Evolutionary conservation across 2,329 filamentous ascomycete species (phyloP), one percentile per base, ranked within the genome.

Genomic region (Neofusicoccum umdonicola): DNA sequence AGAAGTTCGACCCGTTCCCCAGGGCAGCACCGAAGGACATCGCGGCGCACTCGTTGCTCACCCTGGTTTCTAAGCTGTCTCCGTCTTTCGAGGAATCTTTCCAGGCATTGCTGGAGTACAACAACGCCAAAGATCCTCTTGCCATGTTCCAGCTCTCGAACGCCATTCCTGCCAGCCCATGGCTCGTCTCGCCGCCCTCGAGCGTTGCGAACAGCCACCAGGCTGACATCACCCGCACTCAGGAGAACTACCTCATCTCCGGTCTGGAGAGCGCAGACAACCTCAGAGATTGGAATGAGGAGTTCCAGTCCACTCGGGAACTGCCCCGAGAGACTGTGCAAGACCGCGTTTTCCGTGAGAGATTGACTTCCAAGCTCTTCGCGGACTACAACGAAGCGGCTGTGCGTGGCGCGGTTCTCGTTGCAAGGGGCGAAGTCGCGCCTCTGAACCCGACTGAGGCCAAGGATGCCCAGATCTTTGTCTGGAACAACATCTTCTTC

Each of bases 401-500:
- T 64, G 91, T 93, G 45, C 88, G 92, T 67, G 95, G 95, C 67
- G 94, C 95, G 37, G 91, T 97, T 51, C 83, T 98, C 69, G 94
- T 99, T 62, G 94, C 93, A 27, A 87, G 92, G 65, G 95, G 95
- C 62, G 95, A 99, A 77, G 90, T 99, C 68, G 89, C 93, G 19
- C 92, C 95, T 6, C 81, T 99, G 63, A 99, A 99, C 80, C 96
- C 95, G 6, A 98, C 94, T 0, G 95, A 99, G 80, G 88, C 85
- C 68, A 87, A 85, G 69, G 94, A 99, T 76, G 95, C 95, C 3
- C 95, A 99, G 77, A 99, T 99, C 69, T 99, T 97, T 73, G 94
- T 99, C 27, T 97, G 98, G 83, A 98, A 98, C 84, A 99, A 99
- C 79, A 93, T 99, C 70, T 99, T 99, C 83, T 99, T 97, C 83